Evolutionary conservation across 768 basidiomycete genomes (phyloP).

Genomic region (Suillus alpinus): DNA sequence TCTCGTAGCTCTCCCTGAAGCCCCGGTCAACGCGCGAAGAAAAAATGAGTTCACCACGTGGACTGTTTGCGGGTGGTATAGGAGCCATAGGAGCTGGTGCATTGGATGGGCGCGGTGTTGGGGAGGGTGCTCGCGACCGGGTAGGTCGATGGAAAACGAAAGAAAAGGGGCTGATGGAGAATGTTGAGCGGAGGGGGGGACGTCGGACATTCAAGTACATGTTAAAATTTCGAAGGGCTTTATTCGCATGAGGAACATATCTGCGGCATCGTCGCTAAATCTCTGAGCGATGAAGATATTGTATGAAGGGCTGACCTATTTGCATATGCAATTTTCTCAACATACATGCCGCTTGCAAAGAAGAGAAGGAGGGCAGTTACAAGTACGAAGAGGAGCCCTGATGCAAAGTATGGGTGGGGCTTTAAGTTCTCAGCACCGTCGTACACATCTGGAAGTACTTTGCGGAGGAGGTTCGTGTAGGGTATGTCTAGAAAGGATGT

Average conservation of each 20-base stretch:
- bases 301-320: conserved; percentile 61
- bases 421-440: conserved; percentile 36
- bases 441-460: conserved; percentile 51
- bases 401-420: conserved; percentile 72
- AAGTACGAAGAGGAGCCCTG: conserved; percentile 80
- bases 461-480: conserved; percentile 49
- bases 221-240: conserved; percentile 87
- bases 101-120: conserved; percentile 33
- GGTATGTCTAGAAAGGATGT: conserved; percentile 66
- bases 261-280: conserved; percentile 39
- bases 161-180: conserved; percentile 40
- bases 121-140: conserved; percentile 21
- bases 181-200: conserved; percentile 64
- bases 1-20: conserved; percentile 91
- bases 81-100: conserved; percentile 51
- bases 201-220: conserved; percentile 95
- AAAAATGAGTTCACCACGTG: conserved; percentile 96
- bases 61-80: conserved; percentile 88
- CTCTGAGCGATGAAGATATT: conserved; percentile 14
- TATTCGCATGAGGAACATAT: conserved; percentile 95
- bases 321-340: conserved; percentile 94
- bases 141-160: conserved; percentile 33
- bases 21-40: conserved; percentile 77
- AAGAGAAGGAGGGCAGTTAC: conserved; percentile 90
- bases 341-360: conserved; percentile 95